Base-by-base conservation (phyloP, 331 rosid species). In the Rosa hybrid region DNA sequence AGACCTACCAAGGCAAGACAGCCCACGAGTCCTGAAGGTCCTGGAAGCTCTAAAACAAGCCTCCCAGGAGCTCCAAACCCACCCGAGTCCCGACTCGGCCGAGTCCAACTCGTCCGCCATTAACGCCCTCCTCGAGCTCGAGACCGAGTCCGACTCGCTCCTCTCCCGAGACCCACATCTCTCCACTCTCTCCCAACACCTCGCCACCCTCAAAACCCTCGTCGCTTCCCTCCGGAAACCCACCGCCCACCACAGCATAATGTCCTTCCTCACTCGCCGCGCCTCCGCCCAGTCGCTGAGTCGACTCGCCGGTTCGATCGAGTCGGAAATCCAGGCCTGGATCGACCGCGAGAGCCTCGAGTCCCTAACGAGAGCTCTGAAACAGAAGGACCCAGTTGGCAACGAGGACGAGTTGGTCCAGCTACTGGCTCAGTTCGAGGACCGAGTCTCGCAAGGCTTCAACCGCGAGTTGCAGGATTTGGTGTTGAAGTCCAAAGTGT, bases 41-140 rank as follows among this genome's bases (percentile, higher is more conserved):
- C 90, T 95, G 0, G 90, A 95, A 85, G 99, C 98, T 63, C 89
- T 95, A 0, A 95, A 93, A 86, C 88, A 93, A 84, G 99, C 98
- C 20, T 88, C 96, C 2, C 94, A 84, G 13, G 90, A 89, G 21
- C 79, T 93, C 21, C 96, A 89, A 74, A 13, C 78, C 18, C 74
- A 85, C 72, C 90, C 94, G 18, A 79, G 68, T 8, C 82, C 79
- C 9, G 83, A 85, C 73, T 77, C 89, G 64, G 75, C 80, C 27
- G 82, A 86, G 25, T 60, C 86, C 30, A 81, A 86, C 80, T 90
- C 98, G 9, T 80, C 97, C 16, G 87, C 98, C 87, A 83, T 93
- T 17, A 89, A 90, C 48, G 93, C 99, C 13, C 90, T 95, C 27
- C 78, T 95, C 1, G 92, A 92, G 85, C 96, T 95, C 51, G 92